Percentiles rank a stretch among this genome's conserved stretches.
Conservation (phyloP, 2,329 filamentous ascomycete genomes). For the Lasiodiplodia hormozganensis region DNA sequence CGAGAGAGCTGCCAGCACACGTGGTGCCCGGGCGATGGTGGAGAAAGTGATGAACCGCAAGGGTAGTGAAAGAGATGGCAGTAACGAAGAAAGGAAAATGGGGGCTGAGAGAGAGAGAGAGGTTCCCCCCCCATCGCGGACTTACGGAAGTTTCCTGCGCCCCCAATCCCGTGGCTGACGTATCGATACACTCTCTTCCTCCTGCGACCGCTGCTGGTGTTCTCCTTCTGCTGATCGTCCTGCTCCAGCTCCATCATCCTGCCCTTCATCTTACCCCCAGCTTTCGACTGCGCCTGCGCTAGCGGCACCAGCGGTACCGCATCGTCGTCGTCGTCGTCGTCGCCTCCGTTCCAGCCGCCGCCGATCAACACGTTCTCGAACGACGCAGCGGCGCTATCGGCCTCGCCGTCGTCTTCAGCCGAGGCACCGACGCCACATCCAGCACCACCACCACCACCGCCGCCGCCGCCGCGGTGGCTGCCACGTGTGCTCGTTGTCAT, state of each 20-base stretch:
- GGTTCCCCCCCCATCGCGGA: background rate
- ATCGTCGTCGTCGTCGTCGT: constrained; percentile 3
- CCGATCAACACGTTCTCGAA: background rate
- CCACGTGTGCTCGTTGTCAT: background rate
- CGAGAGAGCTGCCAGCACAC: background rate
- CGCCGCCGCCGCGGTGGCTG: background rate
- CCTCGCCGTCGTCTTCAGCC: background rate
- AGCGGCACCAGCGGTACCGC: constrained; percentile 14
- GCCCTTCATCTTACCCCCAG: background rate
- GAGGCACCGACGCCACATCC: no score
- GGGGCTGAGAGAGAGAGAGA: background rate
- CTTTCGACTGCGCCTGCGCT: no score
- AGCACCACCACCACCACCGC: no score
- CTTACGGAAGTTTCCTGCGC: constrained; percentile 25
- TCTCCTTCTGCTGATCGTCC: background rate
- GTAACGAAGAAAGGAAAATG: background rate
- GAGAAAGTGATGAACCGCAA: background rate
- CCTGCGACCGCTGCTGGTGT: background rate
- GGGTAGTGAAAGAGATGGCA: background rate
- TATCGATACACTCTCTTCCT: constrained; percentile 1
- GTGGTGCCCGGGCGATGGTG: background rate
- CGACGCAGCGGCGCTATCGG: background rate
- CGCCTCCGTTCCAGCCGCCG: no score
- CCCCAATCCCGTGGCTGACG: constrained; percentile 24
- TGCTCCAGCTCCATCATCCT: background rate